Conservation (phyloP, 768 basidiomycete genomes). For the Lactarius hatsudake region DNA sequence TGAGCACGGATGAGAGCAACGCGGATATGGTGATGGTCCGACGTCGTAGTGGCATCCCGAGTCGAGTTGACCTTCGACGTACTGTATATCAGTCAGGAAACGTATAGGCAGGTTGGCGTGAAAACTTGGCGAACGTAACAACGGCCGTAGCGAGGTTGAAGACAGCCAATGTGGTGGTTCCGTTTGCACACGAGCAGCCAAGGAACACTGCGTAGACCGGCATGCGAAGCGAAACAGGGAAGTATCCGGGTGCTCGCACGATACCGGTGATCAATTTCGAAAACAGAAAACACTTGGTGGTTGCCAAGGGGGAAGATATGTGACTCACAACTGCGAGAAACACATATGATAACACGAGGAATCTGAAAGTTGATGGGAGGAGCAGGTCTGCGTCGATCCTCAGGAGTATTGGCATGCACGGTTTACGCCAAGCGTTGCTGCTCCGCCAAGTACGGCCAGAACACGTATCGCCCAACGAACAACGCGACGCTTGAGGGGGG, state of each 20-base stretch:
- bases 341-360: no score
- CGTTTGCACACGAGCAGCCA: conserved; percentile 26
- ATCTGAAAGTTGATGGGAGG: no score
- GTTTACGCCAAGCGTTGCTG: no score
- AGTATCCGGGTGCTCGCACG: conserved; percentile 28
- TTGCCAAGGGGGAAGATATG: no score
- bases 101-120: neutral
- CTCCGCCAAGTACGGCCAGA: no score
- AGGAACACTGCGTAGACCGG: conserved; percentile 28
- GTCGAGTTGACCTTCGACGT: conserved; percentile 27
- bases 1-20: conserved; percentile 25
- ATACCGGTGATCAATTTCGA: conserved; percentile 12
- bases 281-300: neutral
- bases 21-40: conserved; percentile 28
- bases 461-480: no score
- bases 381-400: no score
- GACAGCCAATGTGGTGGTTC: conserved; percentile 27
- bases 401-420: no score
- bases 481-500: neutral
- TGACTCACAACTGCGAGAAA: no score
- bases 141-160: conserved; percentile 30
- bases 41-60: conserved; percentile 30
- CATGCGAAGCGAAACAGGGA: conserved; percentile 32
- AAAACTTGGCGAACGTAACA: neutral
- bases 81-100: neutral